A percentile compares a stretch with the other conserved stretches of the same genome.
Conservation (phyloP, 352 stramenopile species). For the Pythium apleroticum region DNA sequence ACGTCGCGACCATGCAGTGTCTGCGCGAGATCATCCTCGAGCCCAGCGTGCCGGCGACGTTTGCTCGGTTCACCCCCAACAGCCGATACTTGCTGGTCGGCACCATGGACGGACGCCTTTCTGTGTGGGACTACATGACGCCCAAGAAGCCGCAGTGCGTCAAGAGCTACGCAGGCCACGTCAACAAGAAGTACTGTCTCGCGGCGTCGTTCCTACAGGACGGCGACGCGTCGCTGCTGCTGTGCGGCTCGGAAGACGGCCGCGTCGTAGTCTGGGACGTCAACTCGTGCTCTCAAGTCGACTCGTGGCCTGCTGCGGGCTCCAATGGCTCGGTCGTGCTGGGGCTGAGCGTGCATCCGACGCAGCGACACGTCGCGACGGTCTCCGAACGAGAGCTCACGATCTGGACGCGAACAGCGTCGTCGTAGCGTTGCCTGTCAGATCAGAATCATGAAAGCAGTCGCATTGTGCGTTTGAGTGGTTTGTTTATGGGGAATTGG, state of each 20-base stretch:
- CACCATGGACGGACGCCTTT: slow-evolving; percentile 89
- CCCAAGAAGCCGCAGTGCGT: slow-evolving; percentile 58
- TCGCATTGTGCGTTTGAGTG: background rate
- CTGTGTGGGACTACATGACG: slow-evolving; percentile 88
- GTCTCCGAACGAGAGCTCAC: slow-evolving; percentile 13
- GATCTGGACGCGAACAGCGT: slow-evolving; percentile 21
- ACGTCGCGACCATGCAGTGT: slow-evolving; percentile 95
- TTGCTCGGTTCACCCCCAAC: slow-evolving; percentile 93
- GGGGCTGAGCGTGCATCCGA: slow-evolving; percentile 28
- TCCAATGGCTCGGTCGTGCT: slow-evolving; percentile 19
- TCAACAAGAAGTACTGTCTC: slow-evolving; percentile 88
- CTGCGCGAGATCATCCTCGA: slow-evolving; percentile 91
- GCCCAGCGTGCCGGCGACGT: slow-evolving; percentile 57
- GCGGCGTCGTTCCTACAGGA: slow-evolving; percentile 80
- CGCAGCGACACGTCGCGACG: slow-evolving; percentile 21
- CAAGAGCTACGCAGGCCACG: slow-evolving; percentile 69
- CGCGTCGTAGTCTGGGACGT: slow-evolving; percentile 93
- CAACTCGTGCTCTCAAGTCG: slow-evolving; percentile 64
- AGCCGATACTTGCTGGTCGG: slow-evolving; percentile 91
- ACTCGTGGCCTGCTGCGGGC: slow-evolving; percentile 16
- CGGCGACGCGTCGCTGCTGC: slow-evolving; percentile 49
- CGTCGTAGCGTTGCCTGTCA: background rate
- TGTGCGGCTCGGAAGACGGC: slow-evolving; percentile 93
- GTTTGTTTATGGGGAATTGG: background rate
- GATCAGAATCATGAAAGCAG: background rate